Evolutionary conservation across 202 grass and related monocot genomes (phyloP), one percentile per base, ranked within the genome.

Genomic region (Sporobolus alterniflorus): DNA sequence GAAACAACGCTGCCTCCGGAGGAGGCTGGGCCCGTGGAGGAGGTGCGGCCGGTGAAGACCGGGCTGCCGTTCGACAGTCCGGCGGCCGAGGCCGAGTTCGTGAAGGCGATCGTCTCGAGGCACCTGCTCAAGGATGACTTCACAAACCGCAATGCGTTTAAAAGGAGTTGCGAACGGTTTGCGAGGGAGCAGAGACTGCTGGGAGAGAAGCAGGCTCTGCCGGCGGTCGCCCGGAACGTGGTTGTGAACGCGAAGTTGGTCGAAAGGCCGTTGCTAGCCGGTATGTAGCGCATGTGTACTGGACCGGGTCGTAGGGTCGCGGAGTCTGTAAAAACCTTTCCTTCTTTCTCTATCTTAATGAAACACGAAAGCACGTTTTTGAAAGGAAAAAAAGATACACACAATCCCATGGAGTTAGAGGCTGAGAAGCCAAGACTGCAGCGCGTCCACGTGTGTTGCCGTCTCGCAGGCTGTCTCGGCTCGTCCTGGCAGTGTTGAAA

Each of bases 41-140:
- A 14, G 9, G 20, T 8, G 7, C 15, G 12, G 9, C 9, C 5
- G 30, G 57, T 64, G 70, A 65, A 52, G 47, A 54, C n/a, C 46
- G 47, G 63, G 6, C 32, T 69, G 77, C 48, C 22, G 77, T 67
- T 79, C n/a, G 15, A 79, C 11, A 21, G 64, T 13, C 33, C 22
- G 22, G 63, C 26, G 64, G 12, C 33, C 0, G 77, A 80, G 77
- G 77, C 22, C 32, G 64, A 55, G 33, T 80, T 80, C 64, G 77
- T 30, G 33, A 54, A 41, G 5, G 77, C 77, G 22, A 69, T 80
- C 49, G 9, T 39, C 7, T 69, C 33, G 33, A 42, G 77, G 33
- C 41, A 80, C 64, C 9, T 56, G 47, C 64, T 18, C n/a, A 68
- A 68, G 77, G 77, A 30, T 48, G 48, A 55, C 10, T 68, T 54